phyloP scores from a whole-genome alignment of 2,329 filamentous ascomycete species.

The Lasiodiplodia gonubiensis region DNA sequence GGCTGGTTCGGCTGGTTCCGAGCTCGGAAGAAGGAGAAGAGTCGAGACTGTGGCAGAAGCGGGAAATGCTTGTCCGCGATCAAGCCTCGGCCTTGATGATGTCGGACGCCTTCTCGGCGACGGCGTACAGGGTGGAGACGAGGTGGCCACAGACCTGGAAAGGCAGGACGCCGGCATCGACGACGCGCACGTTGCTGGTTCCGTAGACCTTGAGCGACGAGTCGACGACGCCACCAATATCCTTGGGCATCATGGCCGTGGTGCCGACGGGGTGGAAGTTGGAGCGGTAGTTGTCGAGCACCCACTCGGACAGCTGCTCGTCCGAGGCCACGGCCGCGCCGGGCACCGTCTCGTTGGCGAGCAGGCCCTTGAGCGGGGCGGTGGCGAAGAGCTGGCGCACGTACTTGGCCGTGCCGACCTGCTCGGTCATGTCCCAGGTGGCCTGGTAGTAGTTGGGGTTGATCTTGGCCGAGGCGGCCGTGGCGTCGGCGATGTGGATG shows the following conservation, averaged over 20 bases:
- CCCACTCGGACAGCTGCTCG: conserved; percentile 36
- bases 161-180: conserved; percentile 32
- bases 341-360: conserved; percentile 35
- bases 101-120: conserved; percentile 36
- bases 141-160: conserved; percentile 29
- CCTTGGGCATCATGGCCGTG: conserved; percentile 25
- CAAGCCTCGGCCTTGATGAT: conserved; percentile 37
- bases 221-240: conserved; percentile 39
- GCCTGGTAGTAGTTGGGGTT: conserved; percentile 52
- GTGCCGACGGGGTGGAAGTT: conserved; percentile 29
- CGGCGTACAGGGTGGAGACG: conserved; percentile 28
- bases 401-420: conserved; percentile 42
- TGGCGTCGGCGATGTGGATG: conserved; percentile 38
- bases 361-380: conserved; percentile 35
- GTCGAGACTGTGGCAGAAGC: too few species aligned
- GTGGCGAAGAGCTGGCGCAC: conserved; percentile 41
- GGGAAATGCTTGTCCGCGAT: background rate
- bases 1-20: background rate
- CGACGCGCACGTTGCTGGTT: conserved; percentile 29
- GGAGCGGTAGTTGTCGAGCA: conserved; percentile 31
- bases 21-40: background rate
- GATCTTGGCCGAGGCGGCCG: conserved; percentile 42
- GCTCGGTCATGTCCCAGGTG: conserved; percentile 46
- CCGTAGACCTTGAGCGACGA: conserved; percentile 40
- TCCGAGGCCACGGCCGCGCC: conserved; percentile 33